Conservation (phyloP, 306 rosid genomes). For the Vachellia collinsii region DNA sequence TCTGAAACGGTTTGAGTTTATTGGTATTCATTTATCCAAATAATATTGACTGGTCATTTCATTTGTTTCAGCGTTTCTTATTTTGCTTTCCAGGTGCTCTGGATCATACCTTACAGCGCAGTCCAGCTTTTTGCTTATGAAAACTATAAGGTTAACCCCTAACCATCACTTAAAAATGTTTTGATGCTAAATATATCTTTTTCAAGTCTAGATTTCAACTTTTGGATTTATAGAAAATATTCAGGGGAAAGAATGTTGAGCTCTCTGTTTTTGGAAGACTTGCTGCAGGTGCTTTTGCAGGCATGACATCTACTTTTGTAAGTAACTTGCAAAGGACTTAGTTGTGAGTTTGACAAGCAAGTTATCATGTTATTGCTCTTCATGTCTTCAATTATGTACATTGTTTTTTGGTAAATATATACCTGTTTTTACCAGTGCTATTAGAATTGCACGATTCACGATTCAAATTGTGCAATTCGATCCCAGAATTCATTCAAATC, state of each 20-base stretch:
- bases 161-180: constrained; percentile 29
- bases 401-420: constrained; percentile 9
- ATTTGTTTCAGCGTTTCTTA: constrained; percentile 35
- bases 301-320: constrained; percentile 96
- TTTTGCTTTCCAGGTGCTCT: constrained; percentile 71
- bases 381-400: background rate
- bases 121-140: constrained; percentile 96
- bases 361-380: constrained; percentile 6
- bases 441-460: too few relatives aligned
- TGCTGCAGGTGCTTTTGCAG: constrained; percentile 96
- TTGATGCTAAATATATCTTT: constrained; percentile 8
- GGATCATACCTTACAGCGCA: constrained; percentile 92
- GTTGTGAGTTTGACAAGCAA: constrained; percentile 8
- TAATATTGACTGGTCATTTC: constrained; percentile 33
- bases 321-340: constrained; percentile 39
- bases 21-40: constrained; percentile 24
- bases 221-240: constrained; percentile 62
- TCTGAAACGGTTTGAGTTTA: constrained; percentile 25
- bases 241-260: constrained; percentile 69
- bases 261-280: constrained; percentile 91
- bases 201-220: constrained; percentile 36
- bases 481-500: too few relatives aligned
- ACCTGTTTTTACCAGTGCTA: background rate
- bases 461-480: too few relatives aligned
- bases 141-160: constrained; percentile 64